Evolutionary conservation across 2,329 filamentous ascomycete genomes (phyloP).

Genomic region (Macrophomina pseudophaseolina): DNA sequence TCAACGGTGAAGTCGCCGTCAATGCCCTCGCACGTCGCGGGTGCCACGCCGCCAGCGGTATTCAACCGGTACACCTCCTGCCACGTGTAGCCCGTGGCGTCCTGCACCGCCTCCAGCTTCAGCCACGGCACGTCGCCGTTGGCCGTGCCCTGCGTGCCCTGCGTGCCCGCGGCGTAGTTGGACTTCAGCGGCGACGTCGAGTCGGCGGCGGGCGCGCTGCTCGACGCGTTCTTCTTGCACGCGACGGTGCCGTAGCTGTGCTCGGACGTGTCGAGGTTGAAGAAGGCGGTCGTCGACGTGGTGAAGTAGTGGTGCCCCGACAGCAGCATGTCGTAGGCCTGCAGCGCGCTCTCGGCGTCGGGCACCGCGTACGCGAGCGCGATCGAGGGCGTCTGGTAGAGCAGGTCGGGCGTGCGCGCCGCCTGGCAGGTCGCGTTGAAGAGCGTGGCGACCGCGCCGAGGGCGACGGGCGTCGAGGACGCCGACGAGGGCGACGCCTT

Average conservation of each 20-base stretch:
- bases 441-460: conserved; percentile 80
- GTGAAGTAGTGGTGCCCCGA: conserved; percentile 84
- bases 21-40: conserved; percentile 72
- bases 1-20: conserved; percentile 70
- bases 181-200: conserved; percentile 30
- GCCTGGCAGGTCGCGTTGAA: conserved; percentile 87
- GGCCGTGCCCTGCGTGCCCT: conserved; percentile 34
- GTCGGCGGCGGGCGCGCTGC: conserved; percentile 62
- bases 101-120: conserved; percentile 61
- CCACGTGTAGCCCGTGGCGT: conserved; percentile 57
- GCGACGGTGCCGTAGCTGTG: conserved; percentile 63
- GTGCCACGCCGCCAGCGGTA: conserved; percentile 81
- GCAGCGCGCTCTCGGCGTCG: conserved; percentile 46
- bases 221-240: conserved; percentile 66
- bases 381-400: conserved; percentile 68
- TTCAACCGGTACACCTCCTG: conserved; percentile 82
- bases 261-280: conserved; percentile 70
- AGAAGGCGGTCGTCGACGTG: conserved; percentile 73
- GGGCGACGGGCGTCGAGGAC: conserved; percentile 65
- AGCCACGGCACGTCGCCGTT: conserved; percentile 79
- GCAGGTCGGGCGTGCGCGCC: conserved; percentile 69
- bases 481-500: conserved; percentile 54
- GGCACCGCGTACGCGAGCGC: conserved; percentile 70
- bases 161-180: conserved; percentile 50
- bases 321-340: conserved; percentile 65